Percentiles rank a stretch among this genome's conserved stretches.
These are phyloP conservation scores for Scleromitrula shiraiana DNA, from an alignment of 2,329 filamentous ascomycete species.

Conservation along the genomic window DNA sequence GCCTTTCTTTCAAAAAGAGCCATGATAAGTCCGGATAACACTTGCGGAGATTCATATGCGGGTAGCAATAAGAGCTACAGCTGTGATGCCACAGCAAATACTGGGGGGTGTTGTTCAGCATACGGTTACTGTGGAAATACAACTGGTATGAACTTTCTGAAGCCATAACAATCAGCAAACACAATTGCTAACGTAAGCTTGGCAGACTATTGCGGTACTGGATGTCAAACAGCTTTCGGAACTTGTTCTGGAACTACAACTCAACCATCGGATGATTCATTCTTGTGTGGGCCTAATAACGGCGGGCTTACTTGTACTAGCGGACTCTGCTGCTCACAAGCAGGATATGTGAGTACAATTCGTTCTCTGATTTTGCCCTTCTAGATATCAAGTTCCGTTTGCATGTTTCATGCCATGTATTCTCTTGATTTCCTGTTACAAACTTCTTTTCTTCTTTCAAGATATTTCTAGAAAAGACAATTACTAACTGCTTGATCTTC, in stretches of 20 bases:
- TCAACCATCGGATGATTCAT: not conserved
- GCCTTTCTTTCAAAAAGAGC: slow-evolving; percentile 9
- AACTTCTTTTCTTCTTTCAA: too few species aligned
- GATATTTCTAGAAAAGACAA: too few species aligned
- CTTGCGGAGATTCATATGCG: slow-evolving; percentile 14
- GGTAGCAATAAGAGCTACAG: slow-evolving; percentile 17
- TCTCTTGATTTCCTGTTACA: too few species aligned
- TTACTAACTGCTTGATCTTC: too few species aligned
- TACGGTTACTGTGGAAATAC: slow-evolving; percentile 18
- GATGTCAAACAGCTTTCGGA: slow-evolving; percentile 11
- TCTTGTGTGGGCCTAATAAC: slow-evolving; percentile 5
- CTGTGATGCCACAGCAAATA: slow-evolving; percentile 18
- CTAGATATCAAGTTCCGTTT: too few species aligned
- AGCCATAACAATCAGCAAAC: not conserved
- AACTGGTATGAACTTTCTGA: slow-evolving; percentile 6
- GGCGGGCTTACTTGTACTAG: slow-evolving; percentile 1
- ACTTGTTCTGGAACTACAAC: slow-evolving; percentile 3
- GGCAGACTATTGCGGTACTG: slow-evolving; percentile 24
- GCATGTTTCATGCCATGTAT: too few species aligned
- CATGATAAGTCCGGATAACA: slow-evolving; percentile 14
- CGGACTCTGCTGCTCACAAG: slow-evolving; percentile 4
- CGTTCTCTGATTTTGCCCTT: too few species aligned
- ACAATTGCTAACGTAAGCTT: not conserved
- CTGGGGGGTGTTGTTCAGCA: slow-evolving; percentile 27
- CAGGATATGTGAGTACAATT: too few species aligned